Percentiles rank a stretch among this genome's conserved stretches.
phyloP scores from a whole-genome alignment of 768 basidiomycete species.

The Mycena capillaripes region DNA sequence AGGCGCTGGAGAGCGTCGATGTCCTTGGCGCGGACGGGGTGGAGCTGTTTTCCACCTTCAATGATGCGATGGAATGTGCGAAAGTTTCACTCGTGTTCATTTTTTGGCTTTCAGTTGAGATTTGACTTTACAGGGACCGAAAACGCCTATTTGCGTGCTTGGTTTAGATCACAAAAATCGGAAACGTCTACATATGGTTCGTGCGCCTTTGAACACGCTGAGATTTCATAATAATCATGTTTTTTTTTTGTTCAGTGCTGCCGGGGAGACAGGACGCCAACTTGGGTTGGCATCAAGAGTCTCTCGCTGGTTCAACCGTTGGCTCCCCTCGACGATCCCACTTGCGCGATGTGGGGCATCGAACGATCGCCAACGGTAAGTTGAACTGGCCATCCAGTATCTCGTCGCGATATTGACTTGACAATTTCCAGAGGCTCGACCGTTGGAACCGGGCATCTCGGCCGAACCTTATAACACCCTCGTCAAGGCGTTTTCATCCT shows the following conservation, averaged over 20 bases:
- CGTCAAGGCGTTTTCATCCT: slow-evolving; percentile 84
- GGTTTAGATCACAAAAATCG: slow-evolving; percentile 77
- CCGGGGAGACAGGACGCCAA: slow-evolving; percentile 70
- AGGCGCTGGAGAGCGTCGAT: slow-evolving; percentile 83
- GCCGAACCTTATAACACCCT: slow-evolving; percentile 83
- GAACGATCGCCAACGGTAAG: slow-evolving; percentile 75
- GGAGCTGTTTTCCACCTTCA: slow-evolving; percentile 85
- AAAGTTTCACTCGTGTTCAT: neutral
- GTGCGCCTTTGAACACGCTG: slow-evolving; percentile 20
- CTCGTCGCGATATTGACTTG: neutral
- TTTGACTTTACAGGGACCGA: slow-evolving; percentile 78
- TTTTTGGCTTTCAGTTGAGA: neutral
- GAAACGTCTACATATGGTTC: slow-evolving; percentile 65
- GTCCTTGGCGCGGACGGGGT: slow-evolving; percentile 84
- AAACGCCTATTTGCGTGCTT: slow-evolving; percentile 89
- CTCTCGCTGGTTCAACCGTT: slow-evolving; percentile 57
- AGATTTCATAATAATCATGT: slow-evolving; percentile 21
- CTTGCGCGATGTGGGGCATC: slow-evolving; percentile 78
- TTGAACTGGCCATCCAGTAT: neutral
- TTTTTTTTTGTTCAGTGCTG: slow-evolving; percentile 53
- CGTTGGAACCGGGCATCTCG: slow-evolving; percentile 49
- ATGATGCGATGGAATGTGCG: slow-evolving; percentile 94
- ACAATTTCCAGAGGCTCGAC: slow-evolving; percentile 43
- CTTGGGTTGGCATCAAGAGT: slow-evolving; percentile 56
- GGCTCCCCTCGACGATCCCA: slow-evolving; percentile 80